A percentile compares a stretch with the other conserved stretches of the same genome.
phyloP scores from a whole-genome alignment of 495 filamentous ascomycete genomes.

The Acidomyces sp. region DNA sequence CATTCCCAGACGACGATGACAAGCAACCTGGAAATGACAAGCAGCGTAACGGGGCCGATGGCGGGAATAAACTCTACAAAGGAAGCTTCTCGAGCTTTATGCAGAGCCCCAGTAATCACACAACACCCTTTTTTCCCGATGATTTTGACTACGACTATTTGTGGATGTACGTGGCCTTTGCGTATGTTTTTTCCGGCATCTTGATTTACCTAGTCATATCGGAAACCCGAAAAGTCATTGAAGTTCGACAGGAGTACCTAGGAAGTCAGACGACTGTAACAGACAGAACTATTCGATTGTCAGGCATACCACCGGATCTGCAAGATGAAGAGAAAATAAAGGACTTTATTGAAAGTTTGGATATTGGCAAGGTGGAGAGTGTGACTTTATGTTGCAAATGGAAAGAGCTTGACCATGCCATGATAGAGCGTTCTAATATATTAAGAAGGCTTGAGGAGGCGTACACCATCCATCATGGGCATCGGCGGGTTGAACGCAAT shows the following conservation, averaged over 20 bases:
- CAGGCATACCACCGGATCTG: conserved; percentile 72
- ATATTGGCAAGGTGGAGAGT: conserved; percentile 85
- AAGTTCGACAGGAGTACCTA: conserved; percentile 77
- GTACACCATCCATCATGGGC: conserved; percentile 60
- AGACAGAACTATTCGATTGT: conserved; percentile 81
- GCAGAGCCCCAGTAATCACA: conserved; percentile 16
- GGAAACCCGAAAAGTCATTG: conserved; percentile 72
- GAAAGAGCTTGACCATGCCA: conserved; percentile 63
- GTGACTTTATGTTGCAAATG: conserved; percentile 82
- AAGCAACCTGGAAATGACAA: conserved; percentile 19
- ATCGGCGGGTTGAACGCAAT: conserved; percentile 35
- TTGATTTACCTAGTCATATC: conserved; percentile 70
- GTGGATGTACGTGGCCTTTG: conserved; percentile 88
- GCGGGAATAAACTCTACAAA: neutral
- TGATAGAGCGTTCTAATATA: conserved; percentile 51
- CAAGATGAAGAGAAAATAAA: conserved; percentile 73
- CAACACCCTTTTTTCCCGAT: conserved; percentile 8
- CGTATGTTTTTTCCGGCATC: conserved; percentile 76
- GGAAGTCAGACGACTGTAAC: conserved; percentile 88
- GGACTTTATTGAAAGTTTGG: conserved; percentile 71
- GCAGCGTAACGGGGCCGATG: neutral
- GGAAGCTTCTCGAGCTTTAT: conserved; percentile 9
- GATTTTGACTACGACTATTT: conserved; percentile 44
- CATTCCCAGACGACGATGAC: conserved; percentile 42
- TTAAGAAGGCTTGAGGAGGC: conserved; percentile 70